Percentiles rank a stretch among this genome's conserved stretches.
phyloP scores from a whole-genome alignment of 495 filamentous ascomycete species.

The Lasiosphaeris hirsuta region DNA sequence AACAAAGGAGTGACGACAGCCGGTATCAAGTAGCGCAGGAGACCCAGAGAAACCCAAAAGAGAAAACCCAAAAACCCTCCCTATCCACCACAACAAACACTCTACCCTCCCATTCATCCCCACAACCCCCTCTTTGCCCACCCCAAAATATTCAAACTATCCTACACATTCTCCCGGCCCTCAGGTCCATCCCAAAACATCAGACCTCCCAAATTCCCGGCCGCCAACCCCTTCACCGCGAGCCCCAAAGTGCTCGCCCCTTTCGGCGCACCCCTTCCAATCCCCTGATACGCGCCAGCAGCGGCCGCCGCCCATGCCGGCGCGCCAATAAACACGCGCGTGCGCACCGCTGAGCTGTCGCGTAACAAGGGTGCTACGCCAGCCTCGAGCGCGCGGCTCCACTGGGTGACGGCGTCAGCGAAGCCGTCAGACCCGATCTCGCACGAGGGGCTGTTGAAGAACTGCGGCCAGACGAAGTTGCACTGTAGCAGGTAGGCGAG shows the following conservation, averaged over 20 bases:
- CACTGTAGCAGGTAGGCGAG: slow-evolving; percentile 17
- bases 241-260: not conserved
- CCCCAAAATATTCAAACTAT: slow-evolving; percentile 7
- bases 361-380: slow-evolving; percentile 5
- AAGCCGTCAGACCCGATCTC: slow-evolving; percentile 11
- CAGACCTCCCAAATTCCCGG: slow-evolving; percentile 9
- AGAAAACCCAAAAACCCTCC: not conserved
- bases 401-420: slow-evolving; percentile 4
- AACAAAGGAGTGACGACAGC: no score
- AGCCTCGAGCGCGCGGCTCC: slow-evolving; percentile 9
- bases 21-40: not conserved
- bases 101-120: not conserved
- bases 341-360: slow-evolving; percentile 8
- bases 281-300: not conserved
- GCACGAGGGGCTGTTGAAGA: slow-evolving; percentile 15
- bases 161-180: slow-evolving; percentile 12
- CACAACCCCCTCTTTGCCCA: slow-evolving; percentile 15
- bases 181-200: slow-evolving; percentile 18
- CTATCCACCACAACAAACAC: not conserved
- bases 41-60: not conserved
- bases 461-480: slow-evolving; percentile 23
- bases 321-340: slow-evolving; percentile 5
- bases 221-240: not conserved
- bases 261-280: not conserved
- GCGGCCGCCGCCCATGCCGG: not conserved